Evolutionary conservation across 805 yeast species (phyloP).

Genomic region (Saccharomyces paradoxus): DNA sequence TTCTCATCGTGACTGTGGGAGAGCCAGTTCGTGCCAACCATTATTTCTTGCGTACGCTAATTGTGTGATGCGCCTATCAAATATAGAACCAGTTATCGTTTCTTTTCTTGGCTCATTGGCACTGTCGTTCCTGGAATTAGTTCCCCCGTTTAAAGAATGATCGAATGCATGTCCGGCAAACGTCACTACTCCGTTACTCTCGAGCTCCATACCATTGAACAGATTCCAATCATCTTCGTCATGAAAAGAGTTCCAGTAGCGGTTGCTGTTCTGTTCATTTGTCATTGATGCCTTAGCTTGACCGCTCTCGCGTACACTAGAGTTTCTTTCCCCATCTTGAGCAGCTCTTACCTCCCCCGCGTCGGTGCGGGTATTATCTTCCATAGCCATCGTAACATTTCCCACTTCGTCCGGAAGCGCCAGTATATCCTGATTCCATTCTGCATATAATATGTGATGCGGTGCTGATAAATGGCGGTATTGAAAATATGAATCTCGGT

Average conservation of each 20-base stretch:
- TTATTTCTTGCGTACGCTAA: slow-evolving; percentile 10
- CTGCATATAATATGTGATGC: slow-evolving; percentile 22
- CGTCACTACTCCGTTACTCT: slow-evolving; percentile 21
- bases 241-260: slow-evolving; percentile 27
- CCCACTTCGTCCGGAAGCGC: slow-evolving; percentile 21
- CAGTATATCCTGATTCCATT: slow-evolving; percentile 26
- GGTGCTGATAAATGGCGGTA: slow-evolving; percentile 17
- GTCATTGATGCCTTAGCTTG: background rate
- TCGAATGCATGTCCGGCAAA: slow-evolving; percentile 1
- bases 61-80: slow-evolving; percentile 10
- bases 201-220: slow-evolving; percentile 18
- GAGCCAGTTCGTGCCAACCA: slow-evolving; percentile 12
- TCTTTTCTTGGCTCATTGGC: background rate
- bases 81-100: slow-evolving; percentile 13
- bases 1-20: slow-evolving; percentile 6
- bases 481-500: slow-evolving; percentile 26
- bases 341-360: background rate
- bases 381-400: background rate
- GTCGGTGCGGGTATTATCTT: background rate
- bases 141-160: slow-evolving; percentile 1
- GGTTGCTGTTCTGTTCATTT: background rate
- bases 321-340: background rate
- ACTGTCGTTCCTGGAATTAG: background rate
- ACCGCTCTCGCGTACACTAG: background rate
- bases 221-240: slow-evolving; percentile 28